A percentile compares a stretch with the other conserved stretches of the same genome.
Evolutionary conservation across 768 basidiomycete genomes (phyloP).

Genomic region (Hortiboletus flavorubellus): DNA sequence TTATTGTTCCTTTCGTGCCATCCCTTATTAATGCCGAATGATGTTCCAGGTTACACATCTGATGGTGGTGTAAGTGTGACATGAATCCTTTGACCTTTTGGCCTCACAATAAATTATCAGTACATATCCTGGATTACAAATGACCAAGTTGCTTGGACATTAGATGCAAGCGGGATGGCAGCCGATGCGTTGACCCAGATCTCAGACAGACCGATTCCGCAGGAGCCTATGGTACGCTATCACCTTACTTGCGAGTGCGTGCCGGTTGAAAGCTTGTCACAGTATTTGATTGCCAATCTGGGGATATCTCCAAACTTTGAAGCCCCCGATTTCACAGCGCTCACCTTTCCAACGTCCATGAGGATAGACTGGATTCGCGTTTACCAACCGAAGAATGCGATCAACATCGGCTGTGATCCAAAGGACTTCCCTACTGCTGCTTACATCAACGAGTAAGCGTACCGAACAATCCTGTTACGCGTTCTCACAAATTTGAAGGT

Average conservation of each 20-base stretch:
- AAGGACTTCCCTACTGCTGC: slow-evolving; percentile 69
- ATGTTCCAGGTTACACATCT: slow-evolving; percentile 20
- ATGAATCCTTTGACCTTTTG: neutral
- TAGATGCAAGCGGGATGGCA: slow-evolving; percentile 59
- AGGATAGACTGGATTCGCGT: slow-evolving; percentile 86
- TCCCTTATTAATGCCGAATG: neutral
- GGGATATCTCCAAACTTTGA: slow-evolving; percentile 85
- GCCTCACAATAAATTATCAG: slow-evolving; percentile 29
- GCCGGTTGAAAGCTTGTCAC: slow-evolving; percentile 1
- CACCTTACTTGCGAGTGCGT: neutral
- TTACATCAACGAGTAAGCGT: slow-evolving; percentile 72
- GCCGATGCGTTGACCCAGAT: slow-evolving; percentile 58
- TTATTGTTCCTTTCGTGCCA: slow-evolving; percentile 15
- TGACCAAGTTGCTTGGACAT: slow-evolving; percentile 62
- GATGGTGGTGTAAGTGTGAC: slow-evolving; percentile 46
- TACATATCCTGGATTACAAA: slow-evolving; percentile 82
- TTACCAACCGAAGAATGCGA: slow-evolving; percentile 68
- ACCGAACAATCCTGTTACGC: neutral
- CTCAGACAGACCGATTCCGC: slow-evolving; percentile 63
- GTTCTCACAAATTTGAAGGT: slow-evolving; percentile 28
- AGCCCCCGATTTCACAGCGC: slow-evolving; percentile 61
- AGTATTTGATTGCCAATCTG: slow-evolving; percentile 85
- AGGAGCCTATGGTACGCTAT: slow-evolving; percentile 73
- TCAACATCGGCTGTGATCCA: slow-evolving; percentile 87
- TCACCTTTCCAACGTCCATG: slow-evolving; percentile 75